phyloP scores from a whole-genome alignment of 371 early-diverging fungal genomes.

The Mucor racemosus region DNA sequence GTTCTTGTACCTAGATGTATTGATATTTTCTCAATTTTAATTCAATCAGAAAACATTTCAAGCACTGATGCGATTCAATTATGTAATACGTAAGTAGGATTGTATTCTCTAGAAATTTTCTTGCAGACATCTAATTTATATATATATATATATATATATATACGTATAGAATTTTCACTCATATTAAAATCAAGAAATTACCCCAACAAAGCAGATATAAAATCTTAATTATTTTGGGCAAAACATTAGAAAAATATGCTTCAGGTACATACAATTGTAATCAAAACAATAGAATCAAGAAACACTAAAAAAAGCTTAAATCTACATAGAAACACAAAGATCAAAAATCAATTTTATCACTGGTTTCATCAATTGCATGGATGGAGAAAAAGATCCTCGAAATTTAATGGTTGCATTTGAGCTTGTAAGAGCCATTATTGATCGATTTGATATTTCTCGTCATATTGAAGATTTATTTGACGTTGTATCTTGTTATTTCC shows the following conservation, averaged over 20 bases:
- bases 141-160: too few species aligned
- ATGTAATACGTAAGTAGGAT: constrained; percentile 18
- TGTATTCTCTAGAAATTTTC: neutral
- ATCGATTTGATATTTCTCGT: constrained; percentile 74
- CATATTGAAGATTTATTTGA: constrained; percentile 91
- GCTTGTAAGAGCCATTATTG: constrained; percentile 67
- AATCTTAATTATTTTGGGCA: constrained; percentile 23
- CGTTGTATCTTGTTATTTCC: constrained; percentile 94
- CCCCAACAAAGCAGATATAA: constrained; percentile 32
- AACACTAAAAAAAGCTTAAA: neutral
- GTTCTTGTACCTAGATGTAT: constrained; percentile 16
- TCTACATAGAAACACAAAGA: constrained; percentile 26
- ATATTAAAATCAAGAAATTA: constrained; percentile 24
- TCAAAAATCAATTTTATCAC: constrained; percentile 67
- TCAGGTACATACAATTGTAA: constrained; percentile 16
- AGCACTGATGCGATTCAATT: constrained; percentile 16
- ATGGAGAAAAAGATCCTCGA: constrained; percentile 98
- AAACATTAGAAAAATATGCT: constrained; percentile 25
- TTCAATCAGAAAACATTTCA: constrained; percentile 17
- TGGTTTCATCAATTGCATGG: constrained; percentile 90
- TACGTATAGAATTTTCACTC: constrained; percentile 29
- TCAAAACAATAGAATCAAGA: neutral
- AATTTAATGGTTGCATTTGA: constrained; percentile 89
- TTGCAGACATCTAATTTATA: neutral
- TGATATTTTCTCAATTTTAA: constrained; percentile 20